Evolutionary conservation across 2,329 filamentous ascomycete species (phyloP).

Genomic region (Aspergillus brasiliensis): DNA sequence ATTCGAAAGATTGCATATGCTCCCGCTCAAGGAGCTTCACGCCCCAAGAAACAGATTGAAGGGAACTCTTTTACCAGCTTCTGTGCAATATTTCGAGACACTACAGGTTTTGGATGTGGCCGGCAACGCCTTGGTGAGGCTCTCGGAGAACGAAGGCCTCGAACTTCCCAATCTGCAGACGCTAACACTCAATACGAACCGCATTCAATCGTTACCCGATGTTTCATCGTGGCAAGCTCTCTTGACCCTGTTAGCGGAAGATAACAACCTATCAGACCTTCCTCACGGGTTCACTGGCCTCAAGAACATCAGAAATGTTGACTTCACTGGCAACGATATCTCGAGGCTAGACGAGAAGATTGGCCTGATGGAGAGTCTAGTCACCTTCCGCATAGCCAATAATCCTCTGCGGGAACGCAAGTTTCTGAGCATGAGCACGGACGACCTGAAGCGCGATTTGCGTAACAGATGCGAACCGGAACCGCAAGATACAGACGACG

Average conservation of each 20-base stretch:
- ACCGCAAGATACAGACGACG: conserved; percentile 41
- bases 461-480: conserved; percentile 63
- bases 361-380: conserved; percentile 75
- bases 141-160: conserved; percentile 55
- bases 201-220: conserved; percentile 71
- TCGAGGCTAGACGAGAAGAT: conserved; percentile 73
- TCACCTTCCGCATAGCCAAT: conserved; percentile 75
- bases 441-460: conserved; percentile 77
- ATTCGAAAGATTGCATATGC: conserved; percentile 65
- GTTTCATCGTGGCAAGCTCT: conserved; percentile 74
- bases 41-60: conserved; percentile 77
- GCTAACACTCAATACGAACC: conserved; percentile 78
- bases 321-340: conserved; percentile 85
- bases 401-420: conserved; percentile 90
- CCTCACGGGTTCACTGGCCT: conserved; percentile 74
- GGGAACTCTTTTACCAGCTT: conserved; percentile 69
- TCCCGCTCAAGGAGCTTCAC: conserved; percentile 73
- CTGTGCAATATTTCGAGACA: conserved; percentile 59
- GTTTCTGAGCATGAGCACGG: conserved; percentile 75
- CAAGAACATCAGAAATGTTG: conserved; percentile 69
- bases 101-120: conserved; percentile 79
- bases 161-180: conserved; percentile 71
- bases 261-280: conserved; percentile 77
- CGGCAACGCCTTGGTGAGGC: conserved; percentile 67
- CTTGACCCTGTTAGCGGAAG: conserved; percentile 72